Conservation (phyloP, 768 basidiomycete species). For the Hygrophoropsis aurantiaca region DNA sequence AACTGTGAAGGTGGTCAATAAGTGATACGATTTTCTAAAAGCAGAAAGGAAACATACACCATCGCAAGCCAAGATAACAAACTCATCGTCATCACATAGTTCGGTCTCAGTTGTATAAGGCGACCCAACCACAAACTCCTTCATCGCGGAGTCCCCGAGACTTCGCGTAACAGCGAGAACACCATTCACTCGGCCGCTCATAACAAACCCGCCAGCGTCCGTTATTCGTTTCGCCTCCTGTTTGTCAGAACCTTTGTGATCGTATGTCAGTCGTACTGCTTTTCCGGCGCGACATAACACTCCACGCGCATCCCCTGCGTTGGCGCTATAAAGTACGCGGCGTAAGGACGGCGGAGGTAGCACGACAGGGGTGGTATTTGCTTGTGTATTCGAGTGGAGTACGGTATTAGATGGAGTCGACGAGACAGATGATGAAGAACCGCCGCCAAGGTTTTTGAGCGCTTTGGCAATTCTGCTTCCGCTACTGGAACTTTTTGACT, state of each 20-base stretch:
- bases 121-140: constrained; percentile 97
- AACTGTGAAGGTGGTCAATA: constrained; percentile 48
- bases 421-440: constrained; percentile 16
- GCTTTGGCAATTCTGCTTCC: constrained; percentile 56
- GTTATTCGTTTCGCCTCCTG: constrained; percentile 97
- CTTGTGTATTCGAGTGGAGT: constrained; percentile 36
- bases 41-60: constrained; percentile 61
- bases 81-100: constrained; percentile 88
- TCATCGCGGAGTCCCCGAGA: constrained; percentile 97
- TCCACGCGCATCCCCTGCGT: constrained; percentile 94
- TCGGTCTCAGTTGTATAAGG: constrained; percentile 99
- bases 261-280: constrained; percentile 93
- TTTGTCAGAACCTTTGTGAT: constrained; percentile 96
- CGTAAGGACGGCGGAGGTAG: constrained; percentile 50
- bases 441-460: constrained; percentile 48
- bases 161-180: constrained; percentile 95
- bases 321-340: constrained; percentile 90
- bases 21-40: neutral
- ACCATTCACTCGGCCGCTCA: constrained; percentile 98
- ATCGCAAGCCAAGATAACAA: constrained; percentile 94
- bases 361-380: constrained; percentile 28
- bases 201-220: constrained; percentile 97
- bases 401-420: constrained; percentile 5
- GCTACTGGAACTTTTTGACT: constrained; percentile 42
- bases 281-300: constrained; percentile 90